Evolutionary conservation across 495 filamentous ascomycete genomes (phyloP).

Genomic region (Penicillium taxi): DNA sequence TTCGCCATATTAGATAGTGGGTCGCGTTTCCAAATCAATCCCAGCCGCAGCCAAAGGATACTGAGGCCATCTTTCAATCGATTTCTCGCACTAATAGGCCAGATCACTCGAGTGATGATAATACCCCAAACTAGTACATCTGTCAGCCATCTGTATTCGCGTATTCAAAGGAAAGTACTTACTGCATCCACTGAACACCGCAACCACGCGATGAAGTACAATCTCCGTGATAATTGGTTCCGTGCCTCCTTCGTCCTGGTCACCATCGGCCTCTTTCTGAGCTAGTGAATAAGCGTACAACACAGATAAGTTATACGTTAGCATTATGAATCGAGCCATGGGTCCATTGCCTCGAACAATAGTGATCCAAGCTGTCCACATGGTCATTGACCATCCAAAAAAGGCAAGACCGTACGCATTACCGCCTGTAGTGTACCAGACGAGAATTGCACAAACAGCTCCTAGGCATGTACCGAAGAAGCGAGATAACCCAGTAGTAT

Average conservation of each 20-base stretch:
- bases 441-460: conserved; percentile 61
- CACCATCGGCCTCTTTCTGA: conserved; percentile 59
- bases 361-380: conserved; percentile 84
- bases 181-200: conserved; percentile 77
- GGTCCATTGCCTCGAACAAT: conserved; percentile 76
- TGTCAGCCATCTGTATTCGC: too few relatives aligned
- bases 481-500: conserved; percentile 78
- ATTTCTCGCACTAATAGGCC: conserved; percentile 80
- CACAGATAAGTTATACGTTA: conserved; percentile 95
- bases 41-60: conserved; percentile 85
- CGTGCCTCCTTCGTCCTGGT: conserved; percentile 75
- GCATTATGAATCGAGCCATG: conserved; percentile 82
- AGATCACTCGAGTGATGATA: conserved; percentile 79
- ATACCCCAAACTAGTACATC: conserved; percentile 98
- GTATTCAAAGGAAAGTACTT: too few relatives aligned
- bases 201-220: conserved; percentile 78
- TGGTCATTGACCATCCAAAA: conserved; percentile 70
- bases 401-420: conserved; percentile 67
- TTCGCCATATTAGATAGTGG: conserved; percentile 67
- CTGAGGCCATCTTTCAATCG: conserved; percentile 83
- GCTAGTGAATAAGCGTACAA: conserved; percentile 89
- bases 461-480: conserved; percentile 86
- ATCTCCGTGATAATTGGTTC: conserved; percentile 82
- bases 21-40: conserved; percentile 95
- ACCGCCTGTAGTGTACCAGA: conserved; percentile 66